Base-by-base conservation (phyloP, 129 eudicot species). In the Logfia minima region DNA sequence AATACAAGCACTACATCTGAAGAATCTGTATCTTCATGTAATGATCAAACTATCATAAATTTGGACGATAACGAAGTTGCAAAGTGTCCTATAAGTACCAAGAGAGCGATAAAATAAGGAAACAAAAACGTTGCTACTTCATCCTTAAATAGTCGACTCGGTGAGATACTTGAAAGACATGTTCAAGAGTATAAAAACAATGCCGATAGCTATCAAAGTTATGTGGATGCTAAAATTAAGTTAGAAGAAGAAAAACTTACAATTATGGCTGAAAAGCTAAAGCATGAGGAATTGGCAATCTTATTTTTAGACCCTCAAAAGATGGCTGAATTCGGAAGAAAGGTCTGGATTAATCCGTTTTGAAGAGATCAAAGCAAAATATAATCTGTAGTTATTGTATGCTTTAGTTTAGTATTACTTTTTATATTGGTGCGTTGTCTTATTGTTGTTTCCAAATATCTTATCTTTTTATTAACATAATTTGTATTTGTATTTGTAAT, bases 301-400 rank as follows among this genome's bases (percentile, higher is more conserved):
- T 11, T 59, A 11, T 59, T 21, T 59, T n/a, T 21, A 28, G 64
- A 59, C 24, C 64, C 64, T 11, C 2, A 21, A 1, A 59, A 59
- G 24, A 59, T 59, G 64, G 64, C 64, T 4, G 16, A 19, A 6
- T 59, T 59, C 13, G 64, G 26, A 6, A 59, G 26, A 59, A 24
- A 59, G 11, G 28, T 59, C 24, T 59, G 64, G 29, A 17, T 22
- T 22, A 59, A 59, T 6, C 13, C 29, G 29, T 8, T 59, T 29
- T 11, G 64, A 59, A 21, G 64, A 59, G 64, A 59, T 59, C 24
- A 59, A 59, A 59, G 29, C 22, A 59, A 59, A 59, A 59, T 59
- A 21, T 59, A 2, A 59, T 59, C 24, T 59, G 29, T 21, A 59
- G 11, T 24, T 19, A 59, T 59, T 59, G 13, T 39, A 39, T 39